Evolutionary conservation across 1,139 yeast genomes (phyloP).

Genomic region (Blastobotrys capitulatus): DNA sequence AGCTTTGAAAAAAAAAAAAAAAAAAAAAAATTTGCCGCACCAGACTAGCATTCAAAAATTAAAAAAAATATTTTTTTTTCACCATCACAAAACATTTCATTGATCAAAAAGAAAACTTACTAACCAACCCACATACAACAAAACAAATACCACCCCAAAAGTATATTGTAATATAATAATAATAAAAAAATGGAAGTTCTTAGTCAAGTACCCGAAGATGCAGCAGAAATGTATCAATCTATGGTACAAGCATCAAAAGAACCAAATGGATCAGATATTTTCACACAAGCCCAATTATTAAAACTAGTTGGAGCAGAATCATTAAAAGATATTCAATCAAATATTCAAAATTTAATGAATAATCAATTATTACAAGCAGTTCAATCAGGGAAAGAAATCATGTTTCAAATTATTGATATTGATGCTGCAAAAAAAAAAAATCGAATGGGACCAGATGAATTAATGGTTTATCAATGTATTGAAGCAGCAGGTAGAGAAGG

Average conservation of each 20-base stretch:
- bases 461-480: constrained; percentile 83
- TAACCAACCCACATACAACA: no score
- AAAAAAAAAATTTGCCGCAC: no score
- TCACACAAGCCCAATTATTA: constrained; percentile 54
- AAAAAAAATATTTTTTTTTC: no score
- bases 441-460: constrained; percentile 80
- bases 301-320: constrained; percentile 16
- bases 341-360: constrained; percentile 26
- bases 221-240: constrained; percentile 50
- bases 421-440: constrained; percentile 42
- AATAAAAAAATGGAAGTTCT: background rate
- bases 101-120: no score
- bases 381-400: constrained; percentile 49
- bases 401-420: constrained; percentile 57
- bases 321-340: constrained; percentile 18
- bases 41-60: no score
- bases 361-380: constrained; percentile 57
- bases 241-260: constrained; percentile 43
- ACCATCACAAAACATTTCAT: no score
- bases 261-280: constrained; percentile 17
- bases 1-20: no score
- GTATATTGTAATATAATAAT: no score
- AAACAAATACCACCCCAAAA: no score
- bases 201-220: constrained; percentile 36
- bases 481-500: constrained; percentile 95